Base-by-base conservation (phyloP, 768 basidiomycete species). In the Tricholoma hemisulphureum region DNA sequence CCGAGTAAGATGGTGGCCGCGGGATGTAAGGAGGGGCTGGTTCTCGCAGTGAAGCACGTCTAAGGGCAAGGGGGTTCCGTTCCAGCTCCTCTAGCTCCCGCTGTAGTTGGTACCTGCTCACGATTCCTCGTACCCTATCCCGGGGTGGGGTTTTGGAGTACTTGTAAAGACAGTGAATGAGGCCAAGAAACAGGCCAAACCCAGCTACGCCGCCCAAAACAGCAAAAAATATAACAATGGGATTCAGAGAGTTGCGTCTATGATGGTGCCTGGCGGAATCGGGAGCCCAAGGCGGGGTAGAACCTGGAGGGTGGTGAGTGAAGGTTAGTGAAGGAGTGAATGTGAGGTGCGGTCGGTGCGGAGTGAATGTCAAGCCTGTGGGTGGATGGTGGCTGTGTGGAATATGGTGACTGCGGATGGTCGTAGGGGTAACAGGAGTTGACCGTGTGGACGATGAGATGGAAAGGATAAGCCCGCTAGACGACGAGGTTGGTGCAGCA, bases 21-120 rank as follows among this genome's bases (percentile, higher is more conserved):
- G 75, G 76, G 49, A 79, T 65, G 65, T 84, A 84, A 1, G 81
- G 80, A 41, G 83, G 83, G 2, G 80, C 79, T 18, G 82, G 81
- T 14, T 78, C 80, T 9, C 63, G 72, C 39, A 71, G 61, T 29
- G 72, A 68, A 31, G 63, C 63, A 18, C 66, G 63, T 20, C 72
- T 67, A 29, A 68, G 53, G 4, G 60, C 50, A 28, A 62, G 55
- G 16, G 76, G 76, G 37, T 74, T 75, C 21, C 74, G 72, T 56
- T 77, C 75, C 48, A 79, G 64, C 63, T 81, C 79, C 51, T 75
- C 79, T 65, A 85, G 73, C 68, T 85, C 84, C 34, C 73, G 69
- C 53, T 84, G 77, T 7, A 86, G 72, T 29, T 74, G 74, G 65
- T 79, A 79, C 35, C 80, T 71, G 29, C 74, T 72, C 28, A 80